phyloP scores from a whole-genome alignment of 805 yeast genomes.

The Candida ovalis region DNA sequence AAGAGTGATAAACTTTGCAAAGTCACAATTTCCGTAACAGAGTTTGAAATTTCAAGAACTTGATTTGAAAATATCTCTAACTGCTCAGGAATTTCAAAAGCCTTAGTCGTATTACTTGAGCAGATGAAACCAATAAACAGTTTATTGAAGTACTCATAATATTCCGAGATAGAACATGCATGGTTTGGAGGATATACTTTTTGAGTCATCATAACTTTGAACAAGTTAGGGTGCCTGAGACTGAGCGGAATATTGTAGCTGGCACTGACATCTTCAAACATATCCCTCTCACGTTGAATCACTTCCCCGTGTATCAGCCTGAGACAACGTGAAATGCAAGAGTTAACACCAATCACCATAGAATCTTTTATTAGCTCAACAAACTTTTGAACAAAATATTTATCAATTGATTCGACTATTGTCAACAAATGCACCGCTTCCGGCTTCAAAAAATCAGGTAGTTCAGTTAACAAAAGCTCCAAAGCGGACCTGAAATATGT shows the following conservation, averaged over 20 bases:
- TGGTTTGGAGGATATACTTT: constrained; percentile 2
- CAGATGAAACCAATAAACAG: constrained; percentile 16
- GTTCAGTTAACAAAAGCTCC: constrained; percentile 10
- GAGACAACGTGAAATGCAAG: constrained; percentile 16
- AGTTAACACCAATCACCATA: constrained; percentile 23
- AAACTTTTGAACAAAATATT: constrained; percentile 16
- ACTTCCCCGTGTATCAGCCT: constrained; percentile 14
- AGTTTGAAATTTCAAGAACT: constrained; percentile 11
- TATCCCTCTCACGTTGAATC: constrained; percentile 20
- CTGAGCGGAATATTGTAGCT: constrained; percentile 13
- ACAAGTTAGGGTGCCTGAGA: constrained; percentile 19
- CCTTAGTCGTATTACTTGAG: constrained; percentile 11
- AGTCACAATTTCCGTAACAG: constrained; percentile 9
- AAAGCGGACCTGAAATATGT: constrained; percentile 17
- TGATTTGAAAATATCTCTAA: constrained; percentile 16
- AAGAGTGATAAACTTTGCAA: constrained; percentile 17
- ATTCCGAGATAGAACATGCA: not conserved
- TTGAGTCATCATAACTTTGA: constrained; percentile 11
- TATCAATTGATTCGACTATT: constrained; percentile 8
- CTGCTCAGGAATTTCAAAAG: constrained; percentile 18
- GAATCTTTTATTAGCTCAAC: constrained; percentile 24
- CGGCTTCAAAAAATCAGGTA: constrained; percentile 17
- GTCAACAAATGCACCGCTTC: constrained; percentile 13
- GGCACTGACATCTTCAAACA: constrained; percentile 15
- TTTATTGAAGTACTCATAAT: constrained; percentile 16